Evolutionary conservation across 176 grass and related monocot genomes (phyloP).

Genomic region (Aegilops longissima): DNA sequence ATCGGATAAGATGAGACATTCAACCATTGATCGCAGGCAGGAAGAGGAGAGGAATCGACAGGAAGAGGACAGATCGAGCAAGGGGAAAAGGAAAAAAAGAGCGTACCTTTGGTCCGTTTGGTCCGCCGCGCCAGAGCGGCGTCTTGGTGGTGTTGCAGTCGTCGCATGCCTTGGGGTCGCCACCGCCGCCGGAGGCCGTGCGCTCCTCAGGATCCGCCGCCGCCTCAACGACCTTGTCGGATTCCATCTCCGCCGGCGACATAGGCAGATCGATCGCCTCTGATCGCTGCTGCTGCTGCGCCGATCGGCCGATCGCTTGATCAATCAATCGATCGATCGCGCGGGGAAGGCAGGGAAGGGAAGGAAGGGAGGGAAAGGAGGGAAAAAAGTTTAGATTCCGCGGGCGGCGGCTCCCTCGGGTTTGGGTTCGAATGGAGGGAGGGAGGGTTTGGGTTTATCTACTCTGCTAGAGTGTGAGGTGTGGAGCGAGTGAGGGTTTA

Average conservation of each 20-base stretch:
- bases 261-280: background rate
- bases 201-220: slow-evolving; percentile 17
- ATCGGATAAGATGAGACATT: background rate
- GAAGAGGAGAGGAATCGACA: too few relatives aligned
- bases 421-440: background rate
- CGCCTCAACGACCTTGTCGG: background rate
- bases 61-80: background rate
- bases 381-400: background rate
- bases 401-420: background rate
- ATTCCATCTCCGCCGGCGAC: background rate
- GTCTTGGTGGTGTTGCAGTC: slow-evolving; percentile 83
- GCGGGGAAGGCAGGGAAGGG: background rate
- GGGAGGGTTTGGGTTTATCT: background rate
- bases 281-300: background rate
- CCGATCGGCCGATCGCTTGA: background rate
- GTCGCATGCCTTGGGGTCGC: slow-evolving; percentile 62
- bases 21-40: background rate
- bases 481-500: background rate
- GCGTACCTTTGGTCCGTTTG: slow-evolving; percentile 66
- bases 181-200: slow-evolving; percentile 7
- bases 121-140: slow-evolving; percentile 79
- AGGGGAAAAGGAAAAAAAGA: background rate
- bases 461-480: too few relatives aligned
- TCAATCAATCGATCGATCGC: background rate
- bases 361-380: background rate